These are phyloP conservation scores for Aristolochia contorta DNA, from an alignment of 164 flowering plant species.

Conservation along the genomic window DNA sequence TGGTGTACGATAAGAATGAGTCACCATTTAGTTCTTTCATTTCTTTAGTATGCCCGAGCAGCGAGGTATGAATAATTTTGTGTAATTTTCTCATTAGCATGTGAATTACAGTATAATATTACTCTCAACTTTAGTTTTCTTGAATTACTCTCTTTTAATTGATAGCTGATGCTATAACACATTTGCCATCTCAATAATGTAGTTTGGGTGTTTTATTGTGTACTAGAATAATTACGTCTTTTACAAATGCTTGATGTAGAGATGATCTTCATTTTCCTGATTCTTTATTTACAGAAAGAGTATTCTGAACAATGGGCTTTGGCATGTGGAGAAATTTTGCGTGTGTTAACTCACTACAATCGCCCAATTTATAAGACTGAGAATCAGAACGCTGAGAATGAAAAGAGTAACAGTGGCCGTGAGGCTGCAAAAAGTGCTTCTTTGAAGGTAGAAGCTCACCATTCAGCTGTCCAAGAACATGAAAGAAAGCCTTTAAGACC, in stretches of 20 bases:
- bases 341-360: slow-evolving; percentile 86
- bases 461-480: slow-evolving; percentile 25
- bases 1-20: slow-evolving; percentile 54
- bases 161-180: no score
- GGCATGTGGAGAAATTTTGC: slow-evolving; percentile 89
- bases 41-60: slow-evolving; percentile 74
- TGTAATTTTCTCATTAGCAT: background rate
- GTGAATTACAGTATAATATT: background rate
- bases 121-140: background rate
- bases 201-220: no score
- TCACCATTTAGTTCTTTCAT: slow-evolving; percentile 92
- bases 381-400: slow-evolving; percentile 37
- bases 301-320: slow-evolving; percentile 96
- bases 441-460: slow-evolving; percentile 20
- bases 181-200: no score
- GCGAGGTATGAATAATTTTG: slow-evolving; percentile 46
- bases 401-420: slow-evolving; percentile 50
- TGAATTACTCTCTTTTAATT: background rate
- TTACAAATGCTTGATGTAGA: no score
- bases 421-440: slow-evolving; percentile 55
- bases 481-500: slow-evolving; percentile 86
- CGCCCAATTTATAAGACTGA: slow-evolving; percentile 82
- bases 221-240: no score
- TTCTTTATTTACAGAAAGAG: slow-evolving; percentile 42
- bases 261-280: background rate